Percentiles rank a stretch among this genome's conserved stretches.
Evolutionary conservation across 2,329 filamentous ascomycete species (phyloP).

Genomic region (Chaetomiaceae sp.): DNA sequence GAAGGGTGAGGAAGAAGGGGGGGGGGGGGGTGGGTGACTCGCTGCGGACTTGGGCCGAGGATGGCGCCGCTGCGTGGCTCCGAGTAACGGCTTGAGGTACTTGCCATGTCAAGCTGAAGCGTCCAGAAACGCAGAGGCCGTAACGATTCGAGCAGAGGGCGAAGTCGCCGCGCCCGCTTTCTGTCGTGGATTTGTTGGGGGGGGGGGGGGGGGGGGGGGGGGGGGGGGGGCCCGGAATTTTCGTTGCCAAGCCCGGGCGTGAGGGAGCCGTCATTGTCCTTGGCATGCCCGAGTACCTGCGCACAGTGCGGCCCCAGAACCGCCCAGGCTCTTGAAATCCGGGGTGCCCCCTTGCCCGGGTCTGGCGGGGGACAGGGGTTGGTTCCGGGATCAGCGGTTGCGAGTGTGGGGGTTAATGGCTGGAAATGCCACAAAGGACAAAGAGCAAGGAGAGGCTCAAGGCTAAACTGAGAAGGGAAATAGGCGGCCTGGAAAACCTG

Average conservation of each 20-base stretch:
- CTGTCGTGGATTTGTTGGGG: not conserved
- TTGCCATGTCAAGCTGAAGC: constrained; percentile 8
- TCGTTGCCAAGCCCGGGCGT: constrained; percentile 13
- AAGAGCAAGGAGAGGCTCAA: constrained; percentile 1
- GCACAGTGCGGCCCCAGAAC: constrained; percentile 25
- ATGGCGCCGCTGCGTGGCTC: constrained; percentile 19
- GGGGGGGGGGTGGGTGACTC: no score
- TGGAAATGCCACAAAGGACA: not conserved
- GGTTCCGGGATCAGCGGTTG: constrained; percentile 22
- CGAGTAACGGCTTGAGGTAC: constrained; percentile 17
- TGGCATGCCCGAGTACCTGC: constrained; percentile 21
- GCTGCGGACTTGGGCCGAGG: constrained; percentile 15
- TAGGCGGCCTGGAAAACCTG: constrained; percentile 9
- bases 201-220: no score
- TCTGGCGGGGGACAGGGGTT: constrained; percentile 14
- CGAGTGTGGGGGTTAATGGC: constrained; percentile 28
- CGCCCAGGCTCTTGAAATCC: constrained; percentile 16
- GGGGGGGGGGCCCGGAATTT: no score
- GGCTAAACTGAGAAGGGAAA: constrained; percentile 20
- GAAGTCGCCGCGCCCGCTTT: constrained; percentile 12
- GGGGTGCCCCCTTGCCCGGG: constrained; percentile 18
- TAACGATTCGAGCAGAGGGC: constrained; percentile 17
- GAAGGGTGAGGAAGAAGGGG: constrained; percentile 2
- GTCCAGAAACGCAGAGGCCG: not conserved
- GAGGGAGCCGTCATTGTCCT: constrained; percentile 12